Evolutionary conservation across 2,329 filamentous ascomycete species (phyloP), one percentile per base, ranked within the genome.

Genomic region (Biscogniauxia sp.): DNA sequence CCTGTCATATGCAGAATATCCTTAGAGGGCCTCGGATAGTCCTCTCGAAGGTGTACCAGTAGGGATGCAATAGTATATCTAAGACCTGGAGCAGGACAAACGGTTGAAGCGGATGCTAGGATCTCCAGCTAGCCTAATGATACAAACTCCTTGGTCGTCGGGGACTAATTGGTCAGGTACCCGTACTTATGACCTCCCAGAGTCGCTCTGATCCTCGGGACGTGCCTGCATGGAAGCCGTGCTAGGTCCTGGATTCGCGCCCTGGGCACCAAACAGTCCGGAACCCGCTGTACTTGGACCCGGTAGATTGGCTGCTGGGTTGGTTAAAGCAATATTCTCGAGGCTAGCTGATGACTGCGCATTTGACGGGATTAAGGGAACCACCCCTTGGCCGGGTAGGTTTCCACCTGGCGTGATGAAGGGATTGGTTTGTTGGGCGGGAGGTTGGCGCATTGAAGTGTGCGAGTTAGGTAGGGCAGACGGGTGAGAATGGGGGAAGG

Each of bases 221-320:
- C 58, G 65, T 15, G 61, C 66, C 54, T 68, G 68, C 64, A 73
- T 68, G 2, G 69, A 64, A 56, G 70, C 69, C n/a, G 70, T 72
- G 50, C 68, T 73, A 17, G 71, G 69, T 15, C 71, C 69, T 4
- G 66, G 58, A 17, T 57, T 20, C 8, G 61, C 49, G 37, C 53
- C 55, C n/a, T 58, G 55, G 28, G 57, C 59, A 17, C 61, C 58
- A 55, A 71, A 71, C 5, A 69, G 56, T 7, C 61, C 57, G n/a
- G 66, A 59, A 4, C 70, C 70, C 2, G 70, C 70, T 2, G 63
- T 70, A 37, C 68, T 71, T 19, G 70, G 68, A 15, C 68, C 69
- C 25, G 63, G 17, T n/a, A 56, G 54, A 45, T 37, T 26, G 20
- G 53, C 51, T 45, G 53, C 54, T 23, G 63, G 53, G 1, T 26